phyloP scores from a whole-genome alignment of 805 yeast species.

The Schwanniomyces occidentalis region DNA sequence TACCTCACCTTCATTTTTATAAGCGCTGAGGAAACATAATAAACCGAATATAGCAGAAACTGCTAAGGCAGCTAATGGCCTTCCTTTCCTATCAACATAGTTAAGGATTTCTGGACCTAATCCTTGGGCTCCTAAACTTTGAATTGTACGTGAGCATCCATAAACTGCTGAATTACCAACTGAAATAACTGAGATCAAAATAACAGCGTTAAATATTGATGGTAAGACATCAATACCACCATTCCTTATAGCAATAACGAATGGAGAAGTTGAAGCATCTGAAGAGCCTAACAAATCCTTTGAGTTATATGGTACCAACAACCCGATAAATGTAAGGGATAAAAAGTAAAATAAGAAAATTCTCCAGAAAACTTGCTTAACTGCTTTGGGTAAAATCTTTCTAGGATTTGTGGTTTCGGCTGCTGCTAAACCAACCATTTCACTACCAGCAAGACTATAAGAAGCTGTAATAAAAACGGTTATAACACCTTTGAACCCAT shows the following conservation, averaged over 20 bases:
- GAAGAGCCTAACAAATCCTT: constrained; percentile 49
- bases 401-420: constrained; percentile 44
- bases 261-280: constrained; percentile 53
- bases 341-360: constrained; percentile 40
- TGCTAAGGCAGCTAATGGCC: constrained; percentile 41
- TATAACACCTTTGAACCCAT: constrained; percentile 41
- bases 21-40: constrained; percentile 62
- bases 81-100: constrained; percentile 42
- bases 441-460: constrained; percentile 38
- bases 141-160: constrained; percentile 71
- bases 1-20: constrained; percentile 29
- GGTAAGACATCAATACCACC: constrained; percentile 69
- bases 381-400: constrained; percentile 40
- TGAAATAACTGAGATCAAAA: constrained; percentile 68
- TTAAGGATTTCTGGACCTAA: constrained; percentile 53
- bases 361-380: constrained; percentile 46
- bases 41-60: constrained; percentile 36
- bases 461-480: constrained; percentile 39
- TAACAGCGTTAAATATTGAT: constrained; percentile 71
- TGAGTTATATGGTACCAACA: constrained; percentile 52
- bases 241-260: constrained; percentile 65
- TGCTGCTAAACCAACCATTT: constrained; percentile 40
- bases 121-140: constrained; percentile 69
- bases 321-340: constrained; percentile 35
- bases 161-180: constrained; percentile 77